Evolutionary conservation across 2,329 filamentous ascomycete species (phyloP).

Genomic region (Verticillium alfalfae): DNA sequence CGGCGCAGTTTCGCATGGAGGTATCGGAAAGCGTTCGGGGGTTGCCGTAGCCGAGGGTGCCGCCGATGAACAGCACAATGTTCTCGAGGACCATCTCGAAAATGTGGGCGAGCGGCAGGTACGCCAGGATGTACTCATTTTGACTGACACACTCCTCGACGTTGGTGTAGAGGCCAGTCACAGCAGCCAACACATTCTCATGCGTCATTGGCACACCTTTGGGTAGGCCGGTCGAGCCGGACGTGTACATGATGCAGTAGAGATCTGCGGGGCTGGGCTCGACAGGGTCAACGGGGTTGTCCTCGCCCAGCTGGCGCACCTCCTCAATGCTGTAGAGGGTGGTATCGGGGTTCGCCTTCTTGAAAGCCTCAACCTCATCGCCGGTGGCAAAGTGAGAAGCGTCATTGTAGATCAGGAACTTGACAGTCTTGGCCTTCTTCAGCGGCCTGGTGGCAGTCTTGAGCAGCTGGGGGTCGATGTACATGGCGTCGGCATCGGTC

Average conservation of each 20-base stretch:
- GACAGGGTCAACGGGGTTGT: slow-evolving; percentile 64
- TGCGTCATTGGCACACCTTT: slow-evolving; percentile 87
- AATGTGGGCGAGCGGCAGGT: slow-evolving; percentile 91
- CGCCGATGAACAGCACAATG: slow-evolving; percentile 80
- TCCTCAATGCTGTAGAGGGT: slow-evolving; percentile 50
- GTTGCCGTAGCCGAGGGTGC: slow-evolving; percentile 88
- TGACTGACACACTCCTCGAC: slow-evolving; percentile 74
- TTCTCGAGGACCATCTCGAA: slow-evolving; percentile 97
- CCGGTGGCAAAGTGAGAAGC: slow-evolving; percentile 44
- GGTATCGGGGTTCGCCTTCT: slow-evolving; percentile 48
- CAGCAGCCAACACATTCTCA: slow-evolving; percentile 70
- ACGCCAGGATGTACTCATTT: slow-evolving; percentile 77
- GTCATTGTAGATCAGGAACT: slow-evolving; percentile 59
- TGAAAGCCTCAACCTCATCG: slow-evolving; percentile 50
- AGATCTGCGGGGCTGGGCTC: slow-evolving; percentile 71
- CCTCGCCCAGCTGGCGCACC: slow-evolving; percentile 52
- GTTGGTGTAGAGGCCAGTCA: slow-evolving; percentile 75
- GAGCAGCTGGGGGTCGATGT: slow-evolving; percentile 75
- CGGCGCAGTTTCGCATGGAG: slow-evolving; percentile 83
- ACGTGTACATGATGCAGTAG: slow-evolving; percentile 83
- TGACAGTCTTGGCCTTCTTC: slow-evolving; percentile 49
- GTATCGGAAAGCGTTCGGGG: slow-evolving; percentile 81
- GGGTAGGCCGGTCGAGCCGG: slow-evolving; percentile 80
- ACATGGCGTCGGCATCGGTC: slow-evolving; percentile 77
- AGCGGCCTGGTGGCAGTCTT: slow-evolving; percentile 53